These are phyloP conservation scores for Arthrinium phaeospermum DNA, from an alignment of 2,329 filamentous ascomycete species.

Conservation along the genomic window DNA sequence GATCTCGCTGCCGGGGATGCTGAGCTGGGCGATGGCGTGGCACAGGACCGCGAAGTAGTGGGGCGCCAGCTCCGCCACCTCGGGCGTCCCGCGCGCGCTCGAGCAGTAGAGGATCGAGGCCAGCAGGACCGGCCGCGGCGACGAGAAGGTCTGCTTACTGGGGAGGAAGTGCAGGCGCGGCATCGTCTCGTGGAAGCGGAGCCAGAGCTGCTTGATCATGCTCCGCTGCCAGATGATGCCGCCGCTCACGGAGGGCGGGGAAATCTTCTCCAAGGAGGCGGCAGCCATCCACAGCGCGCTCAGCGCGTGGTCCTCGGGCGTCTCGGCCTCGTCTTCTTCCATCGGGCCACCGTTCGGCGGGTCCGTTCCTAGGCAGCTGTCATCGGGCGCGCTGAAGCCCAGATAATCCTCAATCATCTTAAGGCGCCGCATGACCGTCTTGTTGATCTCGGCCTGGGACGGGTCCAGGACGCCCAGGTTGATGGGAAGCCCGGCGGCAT, in stretches of 20 bases:
- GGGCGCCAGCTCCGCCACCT: slow-evolving; percentile 42
- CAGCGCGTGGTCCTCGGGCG: slow-evolving; percentile 21
- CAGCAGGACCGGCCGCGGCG: slow-evolving; percentile 48
- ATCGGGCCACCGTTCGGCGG: slow-evolving; percentile 27
- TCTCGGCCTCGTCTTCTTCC: slow-evolving; percentile 19
- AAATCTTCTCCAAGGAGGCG: slow-evolving; percentile 34
- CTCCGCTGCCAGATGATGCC: slow-evolving; percentile 39
- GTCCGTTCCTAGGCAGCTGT: slow-evolving; percentile 20
- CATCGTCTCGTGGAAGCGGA: slow-evolving; percentile 50
- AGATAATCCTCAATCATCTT: slow-evolving; percentile 36
- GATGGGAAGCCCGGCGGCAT: slow-evolving; percentile 36
- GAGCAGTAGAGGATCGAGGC: slow-evolving; percentile 52
- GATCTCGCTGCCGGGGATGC: slow-evolving; percentile 41
- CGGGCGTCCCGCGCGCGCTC: slow-evolving; percentile 40
- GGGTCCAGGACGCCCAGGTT: slow-evolving; percentile 20
- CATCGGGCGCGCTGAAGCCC: slow-evolving; percentile 25
- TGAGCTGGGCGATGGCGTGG: slow-evolving; percentile 46
- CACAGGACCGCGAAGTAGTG: slow-evolving; percentile 47
- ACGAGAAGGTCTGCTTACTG: slow-evolving; percentile 47
- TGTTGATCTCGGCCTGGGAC: slow-evolving; percentile 28
- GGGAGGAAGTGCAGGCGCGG: slow-evolving; percentile 52
- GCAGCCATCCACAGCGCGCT: slow-evolving; percentile 38
- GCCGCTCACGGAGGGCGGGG: slow-evolving; percentile 29
- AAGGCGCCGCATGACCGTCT: slow-evolving; percentile 30
- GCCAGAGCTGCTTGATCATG: slow-evolving; percentile 43